A percentile compares a stretch with the other conserved stretches of the same genome.
Evolutionary conservation across 2,329 filamentous ascomycete species (phyloP).

Genomic region (Colletotrichum chlorophyti): DNA sequence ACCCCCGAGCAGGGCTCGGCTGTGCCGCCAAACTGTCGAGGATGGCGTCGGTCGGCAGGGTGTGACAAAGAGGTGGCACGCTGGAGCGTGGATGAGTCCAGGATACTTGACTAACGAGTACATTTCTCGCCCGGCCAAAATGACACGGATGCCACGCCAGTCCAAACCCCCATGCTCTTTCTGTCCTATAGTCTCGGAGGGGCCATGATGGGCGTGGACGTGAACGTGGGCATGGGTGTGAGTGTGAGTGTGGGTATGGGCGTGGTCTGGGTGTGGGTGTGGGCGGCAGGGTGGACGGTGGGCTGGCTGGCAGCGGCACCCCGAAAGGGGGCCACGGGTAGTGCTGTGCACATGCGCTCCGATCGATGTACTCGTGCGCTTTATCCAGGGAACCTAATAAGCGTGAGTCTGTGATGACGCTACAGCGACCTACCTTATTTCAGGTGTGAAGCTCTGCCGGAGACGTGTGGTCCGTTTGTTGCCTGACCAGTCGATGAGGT

Average conservation of each 20-base stretch:
- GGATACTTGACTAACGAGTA: slow-evolving; percentile 2
- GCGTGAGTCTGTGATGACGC: not conserved
- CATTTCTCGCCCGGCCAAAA: not conserved
- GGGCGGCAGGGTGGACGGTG: not conserved
- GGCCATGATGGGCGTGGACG: too few species aligned
- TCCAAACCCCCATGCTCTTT: not conserved
- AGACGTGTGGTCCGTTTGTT: too few species aligned
- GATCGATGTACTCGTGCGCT: slow-evolving; percentile 3
- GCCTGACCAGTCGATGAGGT: too few species aligned
- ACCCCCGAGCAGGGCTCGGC: slow-evolving; percentile 14
- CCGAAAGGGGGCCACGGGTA: slow-evolving; percentile 5
- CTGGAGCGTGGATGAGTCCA: not conserved
- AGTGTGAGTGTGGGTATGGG: too few species aligned
- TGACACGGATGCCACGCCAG: not conserved
- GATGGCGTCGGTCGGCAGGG: not conserved
- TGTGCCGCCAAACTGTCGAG: slow-evolving; percentile 1
- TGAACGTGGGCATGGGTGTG: too few species aligned
- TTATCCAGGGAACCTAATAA: not conserved
- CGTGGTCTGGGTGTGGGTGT: slow-evolving; percentile 12
- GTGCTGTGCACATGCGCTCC: slow-evolving; percentile 17
- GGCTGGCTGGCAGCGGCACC: slow-evolving; percentile 5
- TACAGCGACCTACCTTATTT: slow-evolving; percentile 5
- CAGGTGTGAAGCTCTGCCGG: not conserved
- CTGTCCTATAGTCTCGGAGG: too few species aligned
- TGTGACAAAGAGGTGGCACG: slow-evolving; percentile 5